Evolutionary conservation across 164 flowering plant genomes (phyloP).

Genomic region (Buxus sempervirens): DNA sequence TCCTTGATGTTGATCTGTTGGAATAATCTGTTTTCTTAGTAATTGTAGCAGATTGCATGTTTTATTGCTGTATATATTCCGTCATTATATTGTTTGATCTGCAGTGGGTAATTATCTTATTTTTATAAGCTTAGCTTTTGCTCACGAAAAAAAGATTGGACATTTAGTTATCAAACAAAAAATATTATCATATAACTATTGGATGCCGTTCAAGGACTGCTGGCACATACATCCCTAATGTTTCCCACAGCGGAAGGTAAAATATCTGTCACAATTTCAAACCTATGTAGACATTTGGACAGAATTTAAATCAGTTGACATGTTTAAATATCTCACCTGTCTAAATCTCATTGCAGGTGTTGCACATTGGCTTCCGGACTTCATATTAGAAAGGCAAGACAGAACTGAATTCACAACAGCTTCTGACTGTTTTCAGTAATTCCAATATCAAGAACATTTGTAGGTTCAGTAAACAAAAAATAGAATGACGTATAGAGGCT

Average conservation of each 20-base stretch:
- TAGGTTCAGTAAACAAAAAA: neutral
- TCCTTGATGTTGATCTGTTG: neutral
- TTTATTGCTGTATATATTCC: too few relatives aligned
- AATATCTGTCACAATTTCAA: neutral
- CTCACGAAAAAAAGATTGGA: too few relatives aligned
- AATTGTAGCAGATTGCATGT: too few relatives aligned
- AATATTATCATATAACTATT: neutral
- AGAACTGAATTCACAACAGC: conserved; percentile 54
- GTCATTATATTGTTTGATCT: too few relatives aligned
- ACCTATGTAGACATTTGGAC: neutral
- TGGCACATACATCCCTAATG: neutral
- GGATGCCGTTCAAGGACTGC: neutral
- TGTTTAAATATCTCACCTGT: conserved; percentile 45
- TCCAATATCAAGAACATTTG: conserved; percentile 1
- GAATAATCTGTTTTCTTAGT: neutral
- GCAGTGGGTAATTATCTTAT: too few relatives aligned
- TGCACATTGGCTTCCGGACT: conserved; percentile 33
- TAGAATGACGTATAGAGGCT: neutral
- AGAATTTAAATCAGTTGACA: conserved; percentile 3
- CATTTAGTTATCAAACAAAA: too few relatives aligned
- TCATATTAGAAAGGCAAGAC: conserved; percentile 47
- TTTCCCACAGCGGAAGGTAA: neutral
- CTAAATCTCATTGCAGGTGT: conserved; percentile 30
- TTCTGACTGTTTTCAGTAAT: conserved; percentile 45
- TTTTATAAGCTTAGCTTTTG: too few relatives aligned